Base-by-base conservation (phyloP, 2,329 filamentous ascomycete species). In the Pseudogymnoascus sp. region DNA sequence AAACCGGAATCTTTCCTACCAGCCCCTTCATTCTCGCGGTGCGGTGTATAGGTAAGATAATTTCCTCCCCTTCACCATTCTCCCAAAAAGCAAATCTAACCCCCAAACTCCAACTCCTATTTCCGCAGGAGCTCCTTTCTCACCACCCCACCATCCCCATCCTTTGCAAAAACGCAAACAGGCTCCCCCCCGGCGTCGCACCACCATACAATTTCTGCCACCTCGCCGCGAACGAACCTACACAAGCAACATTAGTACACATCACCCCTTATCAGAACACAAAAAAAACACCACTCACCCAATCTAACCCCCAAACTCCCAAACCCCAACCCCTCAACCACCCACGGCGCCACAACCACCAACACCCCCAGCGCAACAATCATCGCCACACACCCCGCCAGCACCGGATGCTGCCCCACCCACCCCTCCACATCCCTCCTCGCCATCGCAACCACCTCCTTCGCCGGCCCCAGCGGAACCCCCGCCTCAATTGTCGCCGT, bases 1-100 rank as follows among this genome's bases (percentile, higher is more conserved):
- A 32, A 9, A 5, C 57, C 32, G 32, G 57, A 39, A 58, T 35
- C 32, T 35, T 35, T 35, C 4, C 61, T 64, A 57, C 63, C 68
- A 58, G 64, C 74, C 6, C 67, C 67, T 3, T 60, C 64, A 43
- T 69, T 65, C 66, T 71, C 77, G n/a, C 22, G 4, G 3, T 25
- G 22, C 22, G 4, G 22, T 25, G 22, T 4, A 25, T 25, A 25
- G 22, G 22, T 25, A 25, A 4, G 22, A 25, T 25, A 25, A 25
- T 25, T 25, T 25, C 22, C 34, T 6, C 2, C 14, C 14, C 5
- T 6, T 37, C 11, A 6, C 4, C 11, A 14, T 5, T 41, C 1
- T 37, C 38, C 38, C 18, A 20, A 39, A 38, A 39, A 39, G 2
- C 22, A 25, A 25, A 25, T 25, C 22, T 25, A 25, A 25, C 3